Percentiles rank a stretch among this genome's conserved stretches.
Conservation (phyloP, 2,329 filamentous ascomycete genomes). For the Lomentospora prolificans region DNA sequence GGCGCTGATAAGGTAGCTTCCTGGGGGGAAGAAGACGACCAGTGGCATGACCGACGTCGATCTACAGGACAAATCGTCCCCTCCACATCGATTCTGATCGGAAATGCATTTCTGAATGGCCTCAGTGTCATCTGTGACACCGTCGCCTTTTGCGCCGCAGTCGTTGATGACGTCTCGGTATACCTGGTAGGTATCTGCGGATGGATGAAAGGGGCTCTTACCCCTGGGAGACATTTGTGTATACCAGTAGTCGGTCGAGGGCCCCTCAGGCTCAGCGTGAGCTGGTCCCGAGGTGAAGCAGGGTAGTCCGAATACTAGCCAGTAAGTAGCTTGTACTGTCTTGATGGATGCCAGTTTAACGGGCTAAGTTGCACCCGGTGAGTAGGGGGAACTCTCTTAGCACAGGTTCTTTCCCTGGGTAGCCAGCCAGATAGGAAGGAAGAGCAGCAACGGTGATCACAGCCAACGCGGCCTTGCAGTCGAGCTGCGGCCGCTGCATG, state of each 20-base stretch:
- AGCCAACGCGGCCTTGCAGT: no score
- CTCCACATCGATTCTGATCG: conserved; percentile 23
- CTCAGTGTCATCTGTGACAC: conserved; percentile 39
- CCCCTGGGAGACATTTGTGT: background rate
- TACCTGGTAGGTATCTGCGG: background rate
- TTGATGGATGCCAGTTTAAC: no score
- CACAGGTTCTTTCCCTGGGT: no score
- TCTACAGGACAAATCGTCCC: conserved; percentile 10
- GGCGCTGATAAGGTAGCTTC: conserved; percentile 46
- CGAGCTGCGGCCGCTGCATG: no score
- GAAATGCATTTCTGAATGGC: conserved; percentile 40
- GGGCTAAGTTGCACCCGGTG: no score
- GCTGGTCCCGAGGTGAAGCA: no score
- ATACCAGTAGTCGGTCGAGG: background rate
- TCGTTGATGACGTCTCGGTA: conserved; percentile 13
- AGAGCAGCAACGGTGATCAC: no score
- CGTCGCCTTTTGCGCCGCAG: conserved; percentile 23
- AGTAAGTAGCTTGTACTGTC: no score
- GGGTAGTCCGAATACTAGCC: no score
- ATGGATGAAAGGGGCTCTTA: background rate
- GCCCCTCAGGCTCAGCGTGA: no score
- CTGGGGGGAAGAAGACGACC: conserved; percentile 23
- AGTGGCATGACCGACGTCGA: conserved; percentile 21
- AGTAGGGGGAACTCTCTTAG: no score
- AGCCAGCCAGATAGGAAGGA: no score